Conservation (phyloP, 305 asterid genomes). For the Striga hermonthica region DNA sequence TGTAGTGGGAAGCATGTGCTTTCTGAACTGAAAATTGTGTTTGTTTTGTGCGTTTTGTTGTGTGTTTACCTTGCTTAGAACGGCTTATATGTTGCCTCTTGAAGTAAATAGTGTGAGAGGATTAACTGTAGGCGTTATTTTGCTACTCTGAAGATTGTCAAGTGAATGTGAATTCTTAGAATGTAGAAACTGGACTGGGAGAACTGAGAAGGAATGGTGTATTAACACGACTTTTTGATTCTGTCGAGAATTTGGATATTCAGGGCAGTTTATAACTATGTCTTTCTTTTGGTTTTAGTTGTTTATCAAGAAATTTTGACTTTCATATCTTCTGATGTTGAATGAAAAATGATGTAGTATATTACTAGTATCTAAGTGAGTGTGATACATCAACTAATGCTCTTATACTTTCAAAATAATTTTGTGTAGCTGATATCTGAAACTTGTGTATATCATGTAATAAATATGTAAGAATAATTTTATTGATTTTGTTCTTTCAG, state of each 20-base stretch:
- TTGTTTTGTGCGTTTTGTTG: neutral
- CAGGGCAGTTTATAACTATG: neutral
- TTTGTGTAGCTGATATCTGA: slow-evolving; percentile 3
- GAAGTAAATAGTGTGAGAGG: slow-evolving; percentile 19
- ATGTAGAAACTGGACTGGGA: neutral
- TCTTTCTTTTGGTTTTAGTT: neutral
- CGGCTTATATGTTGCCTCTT: slow-evolving; percentile 1
- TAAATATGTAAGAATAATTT: neutral
- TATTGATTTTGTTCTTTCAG: slow-evolving; percentile 2
- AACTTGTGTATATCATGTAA: neutral
- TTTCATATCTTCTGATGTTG: neutral
- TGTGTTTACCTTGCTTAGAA: neutral
- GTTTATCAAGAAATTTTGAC: neutral
- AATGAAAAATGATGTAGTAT: slow-evolving; percentile 1
- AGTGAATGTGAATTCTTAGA: slow-evolving; percentile 2
- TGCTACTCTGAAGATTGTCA: slow-evolving; percentile 18
- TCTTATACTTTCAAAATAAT: neutral
- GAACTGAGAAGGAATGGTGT: slow-evolving; percentile 12
- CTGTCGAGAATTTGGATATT: neutral
- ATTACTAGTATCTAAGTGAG: neutral
- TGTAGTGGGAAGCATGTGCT: no score
- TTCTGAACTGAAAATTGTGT: neutral
- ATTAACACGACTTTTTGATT: neutral
- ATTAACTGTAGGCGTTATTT: neutral
- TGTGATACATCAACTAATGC: neutral